Base-by-base conservation (phyloP, 805 yeast genomes). In the Candida tallmaniae region DNA sequence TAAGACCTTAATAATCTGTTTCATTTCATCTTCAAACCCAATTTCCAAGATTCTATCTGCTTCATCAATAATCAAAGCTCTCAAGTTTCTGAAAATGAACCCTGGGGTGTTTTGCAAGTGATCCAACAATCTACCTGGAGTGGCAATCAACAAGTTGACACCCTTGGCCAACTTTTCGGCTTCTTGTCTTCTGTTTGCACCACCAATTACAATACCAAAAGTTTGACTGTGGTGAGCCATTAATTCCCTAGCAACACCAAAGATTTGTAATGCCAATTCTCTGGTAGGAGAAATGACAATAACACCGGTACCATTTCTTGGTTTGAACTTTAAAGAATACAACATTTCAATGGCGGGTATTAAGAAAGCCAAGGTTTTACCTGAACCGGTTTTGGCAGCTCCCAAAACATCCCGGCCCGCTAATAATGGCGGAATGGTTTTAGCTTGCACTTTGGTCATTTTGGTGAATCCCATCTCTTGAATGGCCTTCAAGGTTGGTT, bases 351-450 rank as follows among this genome's bases (percentile, higher is more conserved):
- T 82, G 21, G 98, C 98, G 10, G 99, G 99, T 40, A 93, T 74
- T 52, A 93, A 68, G 50, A 93, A 93, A 7, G 99, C 97, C 41
- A 94, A 67, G 0, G 99, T 93, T 67, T 93, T 93, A 57, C 99
- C 99, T 1, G 97, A 88, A 35, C 99, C 99, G 3, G 99, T 93
- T 65, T 89, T 90, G 38, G 99, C 99, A n/a, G 98, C 98, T 47
- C 98, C 99, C 35, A 93, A 72, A 14, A 94, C 97, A 62, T 93
- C 99, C 49, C 90, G 78, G 28, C 98, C 98, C 1, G 97, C 97
- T 44, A 94, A 65, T 42, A 93, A 70, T 8, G 98, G 97, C 5
- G 98, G 97, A 36, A 93, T 93, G 9, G 98, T 88, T 62, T 90
- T 79, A 18, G 95, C 82, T 63, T 93, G 99, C 7, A 93, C 97